Percentiles rank a stretch among this genome's conserved stretches.
These are phyloP conservation scores for Trebouxia sp. DNA, from an alignment of 139 green algal genomes.

Conservation along the genomic window DNA sequence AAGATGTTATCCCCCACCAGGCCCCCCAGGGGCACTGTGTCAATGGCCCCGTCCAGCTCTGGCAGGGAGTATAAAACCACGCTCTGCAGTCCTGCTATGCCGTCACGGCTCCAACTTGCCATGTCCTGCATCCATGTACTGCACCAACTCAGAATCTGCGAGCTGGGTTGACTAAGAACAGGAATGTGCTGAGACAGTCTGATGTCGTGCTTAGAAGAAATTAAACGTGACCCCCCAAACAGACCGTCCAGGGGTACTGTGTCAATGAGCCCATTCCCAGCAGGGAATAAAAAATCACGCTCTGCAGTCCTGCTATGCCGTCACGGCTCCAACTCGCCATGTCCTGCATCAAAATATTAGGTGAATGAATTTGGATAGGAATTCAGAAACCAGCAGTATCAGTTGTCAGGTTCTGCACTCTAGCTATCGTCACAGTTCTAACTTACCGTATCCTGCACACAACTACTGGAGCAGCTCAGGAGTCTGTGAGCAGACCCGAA, in stretches of 20 bases:
- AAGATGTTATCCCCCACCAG: conserved; percentile 94
- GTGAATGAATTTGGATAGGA: too few species aligned
- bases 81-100: conserved; percentile 86
- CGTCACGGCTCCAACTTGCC: conserved; percentile 73
- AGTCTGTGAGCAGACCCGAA: not conserved
- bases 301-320: conserved; percentile 87
- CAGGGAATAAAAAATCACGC: conserved; percentile 93
- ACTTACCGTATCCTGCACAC: conserved; percentile 49
- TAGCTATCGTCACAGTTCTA: conserved; percentile 78
- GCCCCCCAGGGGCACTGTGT: conserved; percentile 87
- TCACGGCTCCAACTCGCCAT: conserved; percentile 79
- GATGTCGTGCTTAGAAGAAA: conserved; percentile 83
- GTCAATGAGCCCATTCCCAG: conserved; percentile 95
- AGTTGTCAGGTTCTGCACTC: conserved; percentile 82
- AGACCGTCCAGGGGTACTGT: conserved; percentile 87
- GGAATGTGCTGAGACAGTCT: conserved; percentile 72
- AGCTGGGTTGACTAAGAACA: too few species aligned
- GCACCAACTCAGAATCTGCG: not conserved
- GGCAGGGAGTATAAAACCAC: conserved; percentile 96
- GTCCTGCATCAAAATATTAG: conserved; percentile 85
- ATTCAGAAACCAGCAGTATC: not conserved
- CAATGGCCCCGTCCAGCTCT: conserved; percentile 96
- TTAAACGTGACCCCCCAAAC: conserved; percentile 92
- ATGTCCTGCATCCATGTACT: conserved; percentile 63
- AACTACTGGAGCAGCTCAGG: not conserved